A percentile compares a stretch with the other conserved stretches of the same genome.
Conservation (phyloP, 1,139 yeast species). For the Nakaseomyces nivariensis region DNA sequence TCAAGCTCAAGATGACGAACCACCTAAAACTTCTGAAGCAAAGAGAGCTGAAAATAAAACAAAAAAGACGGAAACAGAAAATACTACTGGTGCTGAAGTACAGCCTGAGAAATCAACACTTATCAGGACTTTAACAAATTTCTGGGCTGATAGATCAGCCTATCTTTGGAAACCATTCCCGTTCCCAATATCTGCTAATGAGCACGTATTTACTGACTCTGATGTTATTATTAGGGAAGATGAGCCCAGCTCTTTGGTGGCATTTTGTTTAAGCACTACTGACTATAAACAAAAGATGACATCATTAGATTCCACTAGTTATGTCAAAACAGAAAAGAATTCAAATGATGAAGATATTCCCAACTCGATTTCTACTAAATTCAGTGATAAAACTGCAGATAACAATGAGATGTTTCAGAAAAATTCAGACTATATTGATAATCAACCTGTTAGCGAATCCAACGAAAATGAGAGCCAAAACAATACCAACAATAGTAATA, state of each 20-base stretch:
- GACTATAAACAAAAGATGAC: constrained; percentile 65
- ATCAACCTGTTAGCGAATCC: constrained; percentile 4
- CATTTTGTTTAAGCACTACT: constrained; percentile 77
- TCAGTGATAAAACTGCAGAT: not conserved
- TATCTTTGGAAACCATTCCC: constrained; percentile 89
- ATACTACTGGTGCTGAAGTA: constrained; percentile 17
- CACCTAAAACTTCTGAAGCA: not conserved
- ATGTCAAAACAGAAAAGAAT: not conserved
- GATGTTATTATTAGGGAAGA: constrained; percentile 92
- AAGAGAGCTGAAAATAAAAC: constrained; percentile 1
- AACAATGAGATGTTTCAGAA: not conserved
- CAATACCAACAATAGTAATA: not conserved
- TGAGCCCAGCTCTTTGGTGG: constrained; percentile 91
- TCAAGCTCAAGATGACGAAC: constrained; percentile 7
- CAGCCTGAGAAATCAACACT: constrained; percentile 63
- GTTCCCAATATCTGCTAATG: constrained; percentile 70
- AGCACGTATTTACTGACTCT: constrained; percentile 89
- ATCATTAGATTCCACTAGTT: not conserved
- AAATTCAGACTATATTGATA: not conserved
- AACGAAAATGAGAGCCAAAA: not conserved
- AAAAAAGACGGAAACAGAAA: constrained; percentile 8
- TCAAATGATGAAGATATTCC: not conserved
- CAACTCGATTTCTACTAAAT: not conserved
- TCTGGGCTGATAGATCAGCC: constrained; percentile 97
- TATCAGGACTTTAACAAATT: constrained; percentile 74